Conservation (phyloP, 2,329 filamentous ascomycete genomes). For the Monosporascus sp. region DNA sequence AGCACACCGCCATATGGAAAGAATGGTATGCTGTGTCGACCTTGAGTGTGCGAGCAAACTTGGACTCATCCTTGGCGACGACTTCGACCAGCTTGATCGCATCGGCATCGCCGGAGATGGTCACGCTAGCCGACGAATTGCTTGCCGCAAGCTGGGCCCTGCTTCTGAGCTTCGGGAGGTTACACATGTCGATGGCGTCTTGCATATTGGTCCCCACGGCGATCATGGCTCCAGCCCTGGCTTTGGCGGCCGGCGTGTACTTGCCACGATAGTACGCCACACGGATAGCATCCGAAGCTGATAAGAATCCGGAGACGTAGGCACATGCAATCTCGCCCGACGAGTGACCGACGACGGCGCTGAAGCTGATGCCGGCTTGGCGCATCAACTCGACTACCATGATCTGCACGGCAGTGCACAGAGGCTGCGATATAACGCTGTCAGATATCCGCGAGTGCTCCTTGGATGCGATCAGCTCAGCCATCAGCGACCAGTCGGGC, state of each 20-base stretch:
- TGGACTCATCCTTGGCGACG: too few species aligned
- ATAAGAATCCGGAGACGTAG: conserved; percentile 15
- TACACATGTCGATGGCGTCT: too few species aligned
- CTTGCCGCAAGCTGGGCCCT: not conserved
- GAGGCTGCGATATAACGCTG: conserved; percentile 15
- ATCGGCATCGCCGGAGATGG: too few species aligned
- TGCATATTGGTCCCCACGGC: conserved; percentile 21
- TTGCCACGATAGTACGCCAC: conserved; percentile 29
- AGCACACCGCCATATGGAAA: not conserved
- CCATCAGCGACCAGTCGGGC: conserved; percentile 14
- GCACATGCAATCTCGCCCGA: conserved; percentile 23
- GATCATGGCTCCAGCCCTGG: conserved; percentile 34
- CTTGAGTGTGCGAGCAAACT: too few species aligned
- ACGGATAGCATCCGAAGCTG: conserved; percentile 21
- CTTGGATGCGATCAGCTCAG: conserved; percentile 7
- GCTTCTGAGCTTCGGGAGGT: too few species aligned
- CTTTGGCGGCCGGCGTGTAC: conserved; percentile 4
- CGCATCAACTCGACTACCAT: conserved; percentile 29
- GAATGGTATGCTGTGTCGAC: too few species aligned
- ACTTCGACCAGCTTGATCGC: too few species aligned
- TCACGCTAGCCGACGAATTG: too few species aligned
- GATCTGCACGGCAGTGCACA: conserved; percentile 37
- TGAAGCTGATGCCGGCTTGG: conserved; percentile 14
- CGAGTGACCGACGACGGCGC: conserved; percentile 23
- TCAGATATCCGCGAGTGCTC: conserved; percentile 7